Percentiles rank a stretch among this genome's conserved stretches.
These are phyloP conservation scores for Trichoderma harzianum DNA, from an alignment of 2,329 filamentous ascomycete species.

Conservation along the genomic window DNA sequence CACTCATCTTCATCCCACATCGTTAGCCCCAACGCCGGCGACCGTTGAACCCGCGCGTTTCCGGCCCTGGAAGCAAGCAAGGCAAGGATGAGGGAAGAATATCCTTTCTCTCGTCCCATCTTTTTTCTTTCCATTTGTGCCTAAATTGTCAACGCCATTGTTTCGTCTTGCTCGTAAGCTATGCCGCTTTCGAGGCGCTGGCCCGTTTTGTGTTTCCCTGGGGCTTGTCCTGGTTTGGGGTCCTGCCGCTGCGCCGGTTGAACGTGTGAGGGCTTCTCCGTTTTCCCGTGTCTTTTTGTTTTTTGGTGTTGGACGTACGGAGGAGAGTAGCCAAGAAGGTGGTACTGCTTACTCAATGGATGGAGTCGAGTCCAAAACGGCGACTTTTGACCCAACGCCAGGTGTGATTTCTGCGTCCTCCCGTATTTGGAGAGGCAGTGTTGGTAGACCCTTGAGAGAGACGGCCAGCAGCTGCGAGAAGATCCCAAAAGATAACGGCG, in stretches of 20 bases:
- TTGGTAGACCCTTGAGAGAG: not conserved
- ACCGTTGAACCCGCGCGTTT: not conserved
- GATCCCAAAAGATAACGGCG: not conserved
- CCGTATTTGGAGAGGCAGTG: not conserved
- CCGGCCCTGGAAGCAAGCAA: too few relatives aligned
- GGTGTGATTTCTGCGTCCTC: not conserved
- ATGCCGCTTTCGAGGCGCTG: not conserved
- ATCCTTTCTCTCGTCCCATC: not conserved
- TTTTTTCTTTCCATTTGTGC: not conserved
- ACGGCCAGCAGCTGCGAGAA: not conserved
- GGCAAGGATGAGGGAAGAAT: constrained; percentile 1
- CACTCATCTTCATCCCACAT: not conserved
- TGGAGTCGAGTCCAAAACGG: not conserved
- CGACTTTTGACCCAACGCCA: not conserved
- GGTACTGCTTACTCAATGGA: not conserved
- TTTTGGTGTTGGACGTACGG: not conserved
- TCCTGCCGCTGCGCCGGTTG: not conserved
- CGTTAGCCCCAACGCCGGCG: not conserved
- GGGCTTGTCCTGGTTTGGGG: not conserved
- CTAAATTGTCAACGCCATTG: constrained; percentile 5
- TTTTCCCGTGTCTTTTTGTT: not conserved
- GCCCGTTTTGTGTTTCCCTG: not conserved
- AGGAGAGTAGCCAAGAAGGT: not conserved
- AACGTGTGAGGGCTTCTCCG: not conserved
- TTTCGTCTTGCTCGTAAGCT: not conserved